Evolutionary conservation across 257 asterid genomes (phyloP).

Genomic region (Solanum arcanum): DNA sequence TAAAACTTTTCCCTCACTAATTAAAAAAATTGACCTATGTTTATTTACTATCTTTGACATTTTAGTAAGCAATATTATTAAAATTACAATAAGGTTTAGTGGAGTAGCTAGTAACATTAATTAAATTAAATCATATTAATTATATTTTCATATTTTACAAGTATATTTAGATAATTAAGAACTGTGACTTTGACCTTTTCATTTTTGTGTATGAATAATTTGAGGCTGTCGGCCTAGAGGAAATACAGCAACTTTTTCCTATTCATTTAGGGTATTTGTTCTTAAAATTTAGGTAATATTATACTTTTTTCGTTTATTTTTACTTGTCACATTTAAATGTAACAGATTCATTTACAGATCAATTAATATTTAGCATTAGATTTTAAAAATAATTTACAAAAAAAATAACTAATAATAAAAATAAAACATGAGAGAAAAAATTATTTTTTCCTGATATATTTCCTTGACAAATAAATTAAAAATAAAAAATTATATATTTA

Average conservation of each 20-base stretch:
- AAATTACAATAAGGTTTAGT: not conserved
- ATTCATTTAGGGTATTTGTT: not conserved
- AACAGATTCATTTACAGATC: too few relatives aligned
- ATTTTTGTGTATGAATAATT: not conserved
- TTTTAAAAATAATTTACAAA: too few relatives aligned
- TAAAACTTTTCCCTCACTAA: too few relatives aligned
- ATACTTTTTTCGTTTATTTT: too few relatives aligned
- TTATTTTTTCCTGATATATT: too few relatives aligned
- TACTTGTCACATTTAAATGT: too few relatives aligned
- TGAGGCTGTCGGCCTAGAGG: not conserved
- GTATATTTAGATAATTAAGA: not conserved
- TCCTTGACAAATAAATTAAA: too few relatives aligned
- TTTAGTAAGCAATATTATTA: not conserved
- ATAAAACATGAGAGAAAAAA: too few relatives aligned
- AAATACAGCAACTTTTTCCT: not conserved
- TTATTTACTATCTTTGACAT: not conserved
- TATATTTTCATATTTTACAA: not conserved
- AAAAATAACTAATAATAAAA: too few relatives aligned
- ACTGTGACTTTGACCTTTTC: not conserved
- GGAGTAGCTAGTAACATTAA: not conserved
- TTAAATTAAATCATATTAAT: not conserved
- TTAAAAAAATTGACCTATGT: not conserved
- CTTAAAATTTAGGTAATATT: not conserved
- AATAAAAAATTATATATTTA: too few relatives aligned
- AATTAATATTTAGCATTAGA: too few relatives aligned